Base-by-base conservation (phyloP, 257 asterid species). In the Jaltomata sinuosa region DNA sequence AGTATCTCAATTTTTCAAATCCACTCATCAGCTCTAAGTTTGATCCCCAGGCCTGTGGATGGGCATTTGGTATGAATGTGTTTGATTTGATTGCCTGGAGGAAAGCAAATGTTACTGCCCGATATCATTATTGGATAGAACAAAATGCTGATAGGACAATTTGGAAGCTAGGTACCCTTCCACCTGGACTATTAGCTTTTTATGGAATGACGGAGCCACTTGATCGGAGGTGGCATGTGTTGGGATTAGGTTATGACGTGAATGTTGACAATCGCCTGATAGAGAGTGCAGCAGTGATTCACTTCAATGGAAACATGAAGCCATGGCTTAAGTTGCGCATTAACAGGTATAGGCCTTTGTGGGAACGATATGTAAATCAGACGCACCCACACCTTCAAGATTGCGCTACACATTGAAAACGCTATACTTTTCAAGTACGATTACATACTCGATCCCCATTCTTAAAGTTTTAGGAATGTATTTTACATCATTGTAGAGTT, bases 31-130 rank as follows among this genome's bases (percentile, higher is more conserved):
- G 97, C 90, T 83, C 94, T 27, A 95, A 93, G 86, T 91, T 94
- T 8, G 98, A 95, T 74, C 99, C 99, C 6, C 98, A 94, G 84
- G 92, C 97, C 29, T 94, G 99, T 79, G 99, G 97, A 22, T 95
- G 99, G 98, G 99, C 98, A 0, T 94, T 93, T 52, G 99, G 99
- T 8, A 89, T 95, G 99, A 94, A 94, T 32, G 87, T 95, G 22
- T 95, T 95, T 54, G 97, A 95, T 86, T 83, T 95, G 91, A 91
- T 92, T 68, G 90, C 94, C 31, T 94, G 99, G 99, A 93, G 93
- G 85, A 91, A 89, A 86, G 91, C 90, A 57, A 93, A 91, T 42
- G 97, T 94, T 84, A 95, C 99, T 9, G 88, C 84, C 27, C 88
- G 86, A 84, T 93, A 92, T 83, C 97, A 95, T 83, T 91, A 88